Percentiles rank a stretch among this genome's conserved stretches.
Conservation (phyloP, 495 filamentous ascomycete species). For the Hyaloscypha variabilis region DNA sequence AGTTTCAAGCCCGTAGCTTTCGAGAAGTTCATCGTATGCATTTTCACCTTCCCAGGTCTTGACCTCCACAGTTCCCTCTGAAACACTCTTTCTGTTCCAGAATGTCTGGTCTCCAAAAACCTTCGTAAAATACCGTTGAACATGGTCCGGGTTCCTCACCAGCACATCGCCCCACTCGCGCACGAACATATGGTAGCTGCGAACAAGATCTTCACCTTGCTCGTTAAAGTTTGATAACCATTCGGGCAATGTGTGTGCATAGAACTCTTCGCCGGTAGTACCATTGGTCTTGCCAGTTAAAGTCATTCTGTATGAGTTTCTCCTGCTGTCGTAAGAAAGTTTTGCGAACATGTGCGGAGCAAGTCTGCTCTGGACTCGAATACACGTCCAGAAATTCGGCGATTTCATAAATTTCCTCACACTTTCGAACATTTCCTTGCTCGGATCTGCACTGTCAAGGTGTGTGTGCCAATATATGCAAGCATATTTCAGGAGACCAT, state of each 20-base stretch:
- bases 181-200: slow-evolving; percentile 16
- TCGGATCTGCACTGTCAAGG: slow-evolving; percentile 16
- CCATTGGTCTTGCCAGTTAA: slow-evolving; percentile 8
- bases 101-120: slow-evolving; percentile 13
- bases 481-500: slow-evolving; percentile 35
- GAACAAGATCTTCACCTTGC: slow-evolving; percentile 2
- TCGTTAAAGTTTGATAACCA: slow-evolving; percentile 12
- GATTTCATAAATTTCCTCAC: slow-evolving; percentile 30
- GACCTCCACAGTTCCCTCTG: neutral
- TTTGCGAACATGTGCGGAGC: slow-evolving; percentile 19
- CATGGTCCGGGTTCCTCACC: slow-evolving; percentile 50
- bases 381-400: slow-evolving; percentile 34
- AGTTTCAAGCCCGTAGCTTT: neutral
- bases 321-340: neutral
- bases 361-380: slow-evolving; percentile 28
- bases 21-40: neutral
- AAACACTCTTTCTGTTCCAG: neutral
- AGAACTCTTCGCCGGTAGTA: too few species aligned
- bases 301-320: neutral
- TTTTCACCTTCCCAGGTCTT: neutral
- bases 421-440: slow-evolving; percentile 10
- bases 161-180: slow-evolving; percentile 17
- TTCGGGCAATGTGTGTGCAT: too few species aligned
- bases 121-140: slow-evolving; percentile 19
- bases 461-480: slow-evolving; percentile 34